These are phyloP conservation scores for Macaranga tanarius DNA, from an alignment of 441 rosid genomes.

Conservation along the genomic window DNA sequence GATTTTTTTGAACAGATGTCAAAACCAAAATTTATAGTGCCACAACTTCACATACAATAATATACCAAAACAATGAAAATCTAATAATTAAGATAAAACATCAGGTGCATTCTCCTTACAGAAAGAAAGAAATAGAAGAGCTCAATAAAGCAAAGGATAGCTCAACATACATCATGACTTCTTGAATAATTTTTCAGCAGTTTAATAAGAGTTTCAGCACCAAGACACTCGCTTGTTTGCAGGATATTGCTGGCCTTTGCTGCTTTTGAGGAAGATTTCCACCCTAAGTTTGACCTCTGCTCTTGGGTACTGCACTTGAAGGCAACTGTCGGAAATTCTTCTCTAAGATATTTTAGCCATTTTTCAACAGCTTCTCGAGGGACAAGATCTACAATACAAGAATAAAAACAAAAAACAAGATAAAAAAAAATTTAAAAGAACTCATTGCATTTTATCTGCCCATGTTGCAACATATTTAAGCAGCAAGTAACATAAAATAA, in stretches of 20 bases:
- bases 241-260: constrained; percentile 62
- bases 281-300: constrained; percentile 84
- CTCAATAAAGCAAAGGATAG: background rate
- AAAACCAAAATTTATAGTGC: background rate
- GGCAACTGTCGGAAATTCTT: constrained; percentile 91
- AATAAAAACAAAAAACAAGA: background rate
- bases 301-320: constrained; percentile 96
- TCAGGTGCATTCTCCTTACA: background rate
- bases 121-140: constrained; percentile 7
- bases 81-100: background rate
- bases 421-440: background rate
- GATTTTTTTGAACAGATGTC: background rate
- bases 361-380: constrained; percentile 94
- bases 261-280: constrained; percentile 71
- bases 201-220: constrained; percentile 89
- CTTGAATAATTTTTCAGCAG: constrained; percentile 89
- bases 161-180: constrained; percentile 69
- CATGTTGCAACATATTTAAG: background rate
- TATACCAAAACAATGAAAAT: background rate
- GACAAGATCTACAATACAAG: constrained; percentile 72
- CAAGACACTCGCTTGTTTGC: constrained; percentile 97
- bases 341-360: constrained; percentile 92
- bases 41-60: background rate
- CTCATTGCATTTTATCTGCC: background rate
- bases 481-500: background rate